Conservation (phyloP, 1,139 yeast species). For the Yamadazyma trypodendri region DNA sequence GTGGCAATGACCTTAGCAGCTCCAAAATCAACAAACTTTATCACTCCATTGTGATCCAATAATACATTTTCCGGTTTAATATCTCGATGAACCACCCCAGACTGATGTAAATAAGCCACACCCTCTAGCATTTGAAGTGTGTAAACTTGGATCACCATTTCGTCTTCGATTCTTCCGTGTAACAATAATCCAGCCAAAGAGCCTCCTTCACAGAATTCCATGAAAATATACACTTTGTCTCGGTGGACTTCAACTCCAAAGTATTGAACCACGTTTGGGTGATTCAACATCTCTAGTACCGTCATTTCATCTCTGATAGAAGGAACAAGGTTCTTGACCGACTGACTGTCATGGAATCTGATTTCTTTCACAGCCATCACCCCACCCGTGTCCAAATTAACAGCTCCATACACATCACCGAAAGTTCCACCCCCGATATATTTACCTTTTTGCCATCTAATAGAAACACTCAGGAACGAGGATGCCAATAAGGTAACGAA, state of each 20-base stretch:
- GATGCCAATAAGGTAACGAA: constrained; percentile 85
- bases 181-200: constrained; percentile 75
- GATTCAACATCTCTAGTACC: constrained; percentile 89
- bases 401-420: constrained; percentile 91
- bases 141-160: constrained; percentile 86
- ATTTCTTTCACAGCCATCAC: constrained; percentile 97
- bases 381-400: constrained; percentile 91
- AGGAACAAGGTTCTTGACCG: constrained; percentile 82
- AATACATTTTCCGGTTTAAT: constrained; percentile 94
- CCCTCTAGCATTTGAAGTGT: constrained; percentile 94
- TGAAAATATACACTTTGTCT: constrained; percentile 90
- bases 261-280: constrained; percentile 94
- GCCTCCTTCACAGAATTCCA: constrained; percentile 98
- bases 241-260: constrained; percentile 97
- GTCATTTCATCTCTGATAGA: constrained; percentile 95
- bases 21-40: constrained; percentile 95
- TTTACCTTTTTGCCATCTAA: constrained; percentile 96
- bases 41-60: constrained; percentile 87
- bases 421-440: constrained; percentile 95
- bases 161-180: constrained; percentile 95
- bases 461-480: constrained; percentile 84
- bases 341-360: constrained; percentile 83
- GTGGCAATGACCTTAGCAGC: constrained; percentile 94
- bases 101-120: constrained; percentile 87
- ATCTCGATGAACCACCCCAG: constrained; percentile 96